phyloP scores from a whole-genome alignment of 2,329 filamentous ascomycete species.

The Colletotrichum cereale region DNA sequence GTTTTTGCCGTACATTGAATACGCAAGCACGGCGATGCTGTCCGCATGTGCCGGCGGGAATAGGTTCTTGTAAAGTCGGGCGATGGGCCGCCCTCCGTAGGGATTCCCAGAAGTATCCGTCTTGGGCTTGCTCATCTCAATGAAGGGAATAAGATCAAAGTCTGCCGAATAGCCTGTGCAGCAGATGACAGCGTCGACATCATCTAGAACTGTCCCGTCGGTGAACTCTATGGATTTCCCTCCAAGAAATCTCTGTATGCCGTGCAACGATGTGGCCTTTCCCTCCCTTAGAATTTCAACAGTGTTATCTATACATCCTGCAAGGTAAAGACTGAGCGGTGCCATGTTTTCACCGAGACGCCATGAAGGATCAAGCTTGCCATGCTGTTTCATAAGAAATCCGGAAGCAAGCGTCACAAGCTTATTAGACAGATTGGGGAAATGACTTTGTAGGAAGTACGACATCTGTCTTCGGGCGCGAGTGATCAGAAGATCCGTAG shows the following conservation, averaged over 20 bases:
- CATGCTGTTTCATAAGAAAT: constrained; percentile 31
- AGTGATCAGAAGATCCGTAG: constrained; percentile 51
- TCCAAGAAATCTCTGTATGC: constrained; percentile 45
- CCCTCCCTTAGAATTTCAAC: constrained; percentile 46
- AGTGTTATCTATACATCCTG: constrained; percentile 46
- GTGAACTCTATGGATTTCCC: constrained; percentile 43
- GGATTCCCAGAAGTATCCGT: constrained; percentile 36
- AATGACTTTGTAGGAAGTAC: constrained; percentile 46
- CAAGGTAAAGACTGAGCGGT: constrained; percentile 41
- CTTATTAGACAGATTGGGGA: constrained; percentile 21
- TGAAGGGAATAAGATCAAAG: constrained; percentile 42
- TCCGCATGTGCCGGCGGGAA: constrained; percentile 54
- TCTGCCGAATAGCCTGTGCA: constrained; percentile 48
- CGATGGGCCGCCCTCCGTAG: constrained; percentile 48
- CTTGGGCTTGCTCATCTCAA: constrained; percentile 43
- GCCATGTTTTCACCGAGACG: constrained; percentile 41
- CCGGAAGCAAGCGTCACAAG: constrained; percentile 34
- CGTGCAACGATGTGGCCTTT: constrained; percentile 45
- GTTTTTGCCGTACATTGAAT: constrained; percentile 47
- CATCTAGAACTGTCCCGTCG: constrained; percentile 45
- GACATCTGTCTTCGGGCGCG: constrained; percentile 48
- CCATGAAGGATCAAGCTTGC: constrained; percentile 48
- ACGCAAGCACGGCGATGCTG: constrained; percentile 51
- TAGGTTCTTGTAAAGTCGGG: constrained; percentile 54
- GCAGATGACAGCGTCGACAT: constrained; percentile 46